Percentiles rank a stretch among this genome's conserved stretches.
These are phyloP conservation scores for Mucor irregularis DNA, from an alignment of 371 early-diverging fungal species.

Conservation along the genomic window DNA sequence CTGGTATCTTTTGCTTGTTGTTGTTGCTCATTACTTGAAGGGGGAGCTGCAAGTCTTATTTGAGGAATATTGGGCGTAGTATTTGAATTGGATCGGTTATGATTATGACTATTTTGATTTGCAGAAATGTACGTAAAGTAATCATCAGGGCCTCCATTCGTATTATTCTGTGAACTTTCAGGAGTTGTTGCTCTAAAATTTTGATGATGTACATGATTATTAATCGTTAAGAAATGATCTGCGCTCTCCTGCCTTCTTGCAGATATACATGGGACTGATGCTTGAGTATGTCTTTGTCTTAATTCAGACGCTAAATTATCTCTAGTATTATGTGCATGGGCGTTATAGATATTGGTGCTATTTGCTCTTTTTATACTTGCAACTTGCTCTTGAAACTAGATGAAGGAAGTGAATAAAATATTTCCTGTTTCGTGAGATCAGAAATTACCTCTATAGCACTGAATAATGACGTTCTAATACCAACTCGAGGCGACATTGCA, in stretches of 20 bases:
- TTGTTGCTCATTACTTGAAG: neutral
- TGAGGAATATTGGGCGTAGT: no score
- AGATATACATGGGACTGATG: slow-evolving; percentile 24
- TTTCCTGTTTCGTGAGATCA: neutral
- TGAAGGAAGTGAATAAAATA: neutral
- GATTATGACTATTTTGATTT: slow-evolving; percentile 11
- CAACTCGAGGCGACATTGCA: slow-evolving; percentile 45
- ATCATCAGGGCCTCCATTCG: slow-evolving; percentile 26
- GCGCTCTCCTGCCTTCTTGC: slow-evolving; percentile 16
- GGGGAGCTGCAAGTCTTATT: slow-evolving; percentile 37
- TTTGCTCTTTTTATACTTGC: slow-evolving; percentile 31
- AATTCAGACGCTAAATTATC: slow-evolving; percentile 1
- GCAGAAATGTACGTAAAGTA: slow-evolving; percentile 43
- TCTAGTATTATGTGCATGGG: no score
- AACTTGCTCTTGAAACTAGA: slow-evolving; percentile 43
- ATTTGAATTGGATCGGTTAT: no score
- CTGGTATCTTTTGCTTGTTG: neutral
- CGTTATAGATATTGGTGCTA: slow-evolving; percentile 25
- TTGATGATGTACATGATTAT: neutral
- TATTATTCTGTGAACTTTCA: slow-evolving; percentile 4
- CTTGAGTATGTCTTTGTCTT: slow-evolving; percentile 10
- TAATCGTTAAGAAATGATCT: slow-evolving; percentile 13
- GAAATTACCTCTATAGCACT: slow-evolving; percentile 49
- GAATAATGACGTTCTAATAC: slow-evolving; percentile 45
- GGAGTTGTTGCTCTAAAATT: slow-evolving; percentile 12